phyloP scores from a whole-genome alignment of 2,329 filamentous ascomycete genomes.

The Beauveria rudraprayagi region DNA sequence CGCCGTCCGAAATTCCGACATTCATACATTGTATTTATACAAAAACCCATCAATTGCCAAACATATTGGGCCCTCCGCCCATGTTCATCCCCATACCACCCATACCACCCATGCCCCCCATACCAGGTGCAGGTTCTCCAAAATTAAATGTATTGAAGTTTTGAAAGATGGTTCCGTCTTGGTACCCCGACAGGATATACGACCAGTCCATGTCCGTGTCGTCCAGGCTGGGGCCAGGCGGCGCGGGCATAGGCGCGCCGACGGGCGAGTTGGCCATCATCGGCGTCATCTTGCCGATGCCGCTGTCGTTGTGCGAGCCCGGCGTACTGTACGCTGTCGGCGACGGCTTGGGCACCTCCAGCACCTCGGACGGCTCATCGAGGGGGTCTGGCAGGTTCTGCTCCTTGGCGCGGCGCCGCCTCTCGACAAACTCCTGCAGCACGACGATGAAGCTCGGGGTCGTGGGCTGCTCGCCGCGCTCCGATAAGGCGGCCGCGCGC shows the following conservation, averaged over 20 bases:
- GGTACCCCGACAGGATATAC: constrained; percentile 36
- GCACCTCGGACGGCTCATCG: neutral
- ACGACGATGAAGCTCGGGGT: constrained; percentile 40
- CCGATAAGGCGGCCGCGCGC: constrained; percentile 39
- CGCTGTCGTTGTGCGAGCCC: constrained; percentile 9
- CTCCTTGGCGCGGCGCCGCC: constrained; percentile 22
- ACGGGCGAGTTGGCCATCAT: neutral
- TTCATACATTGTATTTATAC: neutral
- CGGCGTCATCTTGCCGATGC: constrained; percentile 5
- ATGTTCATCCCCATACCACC: constrained; percentile 16
- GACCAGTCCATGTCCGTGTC: constrained; percentile 40
- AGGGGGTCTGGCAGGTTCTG: constrained; percentile 18
- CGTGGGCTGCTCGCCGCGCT: constrained; percentile 33
- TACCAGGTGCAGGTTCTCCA: constrained; percentile 15
- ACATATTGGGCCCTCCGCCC: constrained; percentile 18
- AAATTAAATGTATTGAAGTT: constrained; percentile 21
- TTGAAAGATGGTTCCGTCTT: constrained; percentile 24
- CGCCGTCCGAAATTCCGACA: neutral
- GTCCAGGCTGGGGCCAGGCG: constrained; percentile 19
- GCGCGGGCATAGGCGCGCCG: neutral
- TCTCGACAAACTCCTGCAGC: constrained; percentile 37
- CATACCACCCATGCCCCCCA: constrained; percentile 16
- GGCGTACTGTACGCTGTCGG: constrained; percentile 14
- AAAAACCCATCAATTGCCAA: constrained; percentile 16
- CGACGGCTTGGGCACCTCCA: neutral